These are phyloP conservation scores for Debaryomyces prosopidis DNA, from an alignment of 805 yeast genomes.

Conservation along the genomic window DNA sequence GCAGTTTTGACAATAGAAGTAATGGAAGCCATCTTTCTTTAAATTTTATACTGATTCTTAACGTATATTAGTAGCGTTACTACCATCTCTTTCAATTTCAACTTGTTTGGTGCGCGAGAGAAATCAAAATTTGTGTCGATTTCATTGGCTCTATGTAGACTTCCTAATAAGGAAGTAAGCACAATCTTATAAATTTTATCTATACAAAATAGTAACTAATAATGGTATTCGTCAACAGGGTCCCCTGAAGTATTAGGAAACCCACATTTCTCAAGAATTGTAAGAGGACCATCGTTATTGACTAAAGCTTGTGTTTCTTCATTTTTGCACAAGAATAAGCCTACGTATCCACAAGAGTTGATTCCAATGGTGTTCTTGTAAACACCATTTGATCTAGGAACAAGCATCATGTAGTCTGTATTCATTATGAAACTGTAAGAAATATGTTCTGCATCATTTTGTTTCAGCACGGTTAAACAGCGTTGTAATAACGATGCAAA, in stretches of 20 bases:
- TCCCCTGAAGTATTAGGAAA: constrained; percentile 60
- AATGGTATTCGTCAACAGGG: constrained; percentile 64
- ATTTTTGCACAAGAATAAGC: constrained; percentile 75
- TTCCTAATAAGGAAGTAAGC: constrained; percentile 22
- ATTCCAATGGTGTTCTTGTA: constrained; percentile 57
- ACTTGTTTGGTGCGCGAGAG: constrained; percentile 1
- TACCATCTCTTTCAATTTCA: constrained; percentile 1
- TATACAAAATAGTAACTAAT: constrained; percentile 30
- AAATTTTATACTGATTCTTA: too few species aligned
- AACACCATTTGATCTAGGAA: constrained; percentile 71
- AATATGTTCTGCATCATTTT: constrained; percentile 43
- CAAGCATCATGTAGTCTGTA: constrained; percentile 76
- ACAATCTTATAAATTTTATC: neutral
- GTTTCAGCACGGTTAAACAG: constrained; percentile 64
- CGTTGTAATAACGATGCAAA: constrained; percentile 75
- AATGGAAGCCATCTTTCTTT: constrained; percentile 50
- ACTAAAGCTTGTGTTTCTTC: constrained; percentile 53
- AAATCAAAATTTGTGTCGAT: constrained; percentile 18
- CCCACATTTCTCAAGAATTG: constrained; percentile 65
- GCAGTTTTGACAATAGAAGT: constrained; percentile 73
- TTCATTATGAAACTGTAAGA: constrained; percentile 85
- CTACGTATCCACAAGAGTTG: constrained; percentile 80
- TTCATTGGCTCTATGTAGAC: constrained; percentile 27
- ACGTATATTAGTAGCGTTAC: too few species aligned
- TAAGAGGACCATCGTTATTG: constrained; percentile 45